Evolutionary conservation across 1,284 basidiomycete species (phyloP).

Genomic region (Vanrija sp.): DNA sequence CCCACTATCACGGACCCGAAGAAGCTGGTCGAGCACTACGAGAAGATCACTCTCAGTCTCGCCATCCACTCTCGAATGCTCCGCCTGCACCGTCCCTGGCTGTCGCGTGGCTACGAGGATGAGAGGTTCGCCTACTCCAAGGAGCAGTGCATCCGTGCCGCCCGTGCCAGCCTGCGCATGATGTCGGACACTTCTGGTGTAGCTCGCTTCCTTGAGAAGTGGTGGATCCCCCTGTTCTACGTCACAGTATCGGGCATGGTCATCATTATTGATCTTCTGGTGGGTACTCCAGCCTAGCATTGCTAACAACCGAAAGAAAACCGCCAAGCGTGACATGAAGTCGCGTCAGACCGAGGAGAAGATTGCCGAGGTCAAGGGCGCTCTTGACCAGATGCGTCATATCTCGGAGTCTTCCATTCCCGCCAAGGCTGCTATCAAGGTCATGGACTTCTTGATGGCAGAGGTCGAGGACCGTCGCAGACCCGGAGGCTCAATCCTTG

Average conservation of each 20-base stretch:
- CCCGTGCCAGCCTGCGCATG: slow-evolving; percentile 46
- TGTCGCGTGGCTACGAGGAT: slow-evolving; percentile 45
- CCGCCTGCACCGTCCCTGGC: slow-evolving; percentile 47
- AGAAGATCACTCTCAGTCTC: slow-evolving; percentile 48
- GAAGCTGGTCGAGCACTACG: slow-evolving; percentile 47
- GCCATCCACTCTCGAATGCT: slow-evolving; percentile 49
- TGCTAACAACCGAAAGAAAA: slow-evolving; percentile 19
- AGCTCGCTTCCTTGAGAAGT: slow-evolving; percentile 48
- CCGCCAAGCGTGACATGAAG: slow-evolving; percentile 38
- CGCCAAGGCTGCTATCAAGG: slow-evolving; percentile 45
- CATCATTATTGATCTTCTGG: slow-evolving; percentile 48
- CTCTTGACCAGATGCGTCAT: slow-evolving; percentile 42
- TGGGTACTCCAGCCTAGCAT: slow-evolving; percentile 12
- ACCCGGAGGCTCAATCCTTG: slow-evolving; percentile 28
- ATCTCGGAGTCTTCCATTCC: slow-evolving; percentile 47
- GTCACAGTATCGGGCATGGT: slow-evolving; percentile 48
- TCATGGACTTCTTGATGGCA: slow-evolving; percentile 48
- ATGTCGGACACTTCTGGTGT: slow-evolving; percentile 43
- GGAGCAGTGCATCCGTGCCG: slow-evolving; percentile 49
- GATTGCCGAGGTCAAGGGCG: slow-evolving; percentile 43
- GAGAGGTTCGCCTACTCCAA: slow-evolving; percentile 47
- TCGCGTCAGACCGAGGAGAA: slow-evolving; percentile 41
- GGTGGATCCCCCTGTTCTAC: slow-evolving; percentile 49
- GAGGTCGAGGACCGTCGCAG: slow-evolving; percentile 46
- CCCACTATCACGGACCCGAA: slow-evolving; percentile 35